Evolutionary conservation across 768 basidiomycete species (phyloP).

Genomic region (Leccinellum rugosiceps): DNA sequence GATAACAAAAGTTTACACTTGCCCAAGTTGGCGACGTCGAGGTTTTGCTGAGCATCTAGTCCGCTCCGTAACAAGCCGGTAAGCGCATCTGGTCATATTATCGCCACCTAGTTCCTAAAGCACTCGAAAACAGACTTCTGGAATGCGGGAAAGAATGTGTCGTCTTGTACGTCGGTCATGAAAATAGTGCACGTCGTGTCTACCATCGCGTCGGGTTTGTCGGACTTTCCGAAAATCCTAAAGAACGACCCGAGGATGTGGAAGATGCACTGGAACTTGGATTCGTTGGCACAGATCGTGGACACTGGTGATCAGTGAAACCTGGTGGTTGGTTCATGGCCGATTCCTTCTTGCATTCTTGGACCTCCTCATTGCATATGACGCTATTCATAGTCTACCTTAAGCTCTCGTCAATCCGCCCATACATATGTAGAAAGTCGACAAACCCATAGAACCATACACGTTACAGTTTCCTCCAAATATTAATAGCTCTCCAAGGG

Average conservation of each 20-base stretch:
- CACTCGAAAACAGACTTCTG: slow-evolving; percentile 32
- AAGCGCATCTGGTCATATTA: slow-evolving; percentile 13
- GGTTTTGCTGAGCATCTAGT: slow-evolving; percentile 55
- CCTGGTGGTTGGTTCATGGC: neutral
- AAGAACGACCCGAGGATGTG: slow-evolving; percentile 36
- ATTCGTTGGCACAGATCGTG: slow-evolving; percentile 43
- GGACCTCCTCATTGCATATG: neutral
- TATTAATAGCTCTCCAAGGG: neutral
- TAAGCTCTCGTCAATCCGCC: neutral
- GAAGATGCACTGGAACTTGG: slow-evolving; percentile 55
- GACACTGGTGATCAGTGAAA: slow-evolving; percentile 46
- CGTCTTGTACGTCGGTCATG: slow-evolving; percentile 52
- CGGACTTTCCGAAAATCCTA: slow-evolving; percentile 37
- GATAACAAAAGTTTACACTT: slow-evolving; percentile 59
- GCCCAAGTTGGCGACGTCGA: slow-evolving; percentile 39
- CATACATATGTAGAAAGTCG: neutral
- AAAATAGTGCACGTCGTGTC: slow-evolving; percentile 48
- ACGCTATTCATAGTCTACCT: neutral
- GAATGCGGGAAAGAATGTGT: slow-evolving; percentile 45
- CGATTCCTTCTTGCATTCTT: neutral
- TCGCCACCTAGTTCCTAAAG: neutral
- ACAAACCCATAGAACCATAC: neutral
- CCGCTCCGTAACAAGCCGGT: slow-evolving; percentile 43
- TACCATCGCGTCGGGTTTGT: slow-evolving; percentile 54
- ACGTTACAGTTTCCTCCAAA: neutral